Percentiles rank a stretch among this genome's conserved stretches.
Evolutionary conservation across 371 early-diverging fungal species (phyloP).

Genomic region (Lichtheimia corymbifera): DNA sequence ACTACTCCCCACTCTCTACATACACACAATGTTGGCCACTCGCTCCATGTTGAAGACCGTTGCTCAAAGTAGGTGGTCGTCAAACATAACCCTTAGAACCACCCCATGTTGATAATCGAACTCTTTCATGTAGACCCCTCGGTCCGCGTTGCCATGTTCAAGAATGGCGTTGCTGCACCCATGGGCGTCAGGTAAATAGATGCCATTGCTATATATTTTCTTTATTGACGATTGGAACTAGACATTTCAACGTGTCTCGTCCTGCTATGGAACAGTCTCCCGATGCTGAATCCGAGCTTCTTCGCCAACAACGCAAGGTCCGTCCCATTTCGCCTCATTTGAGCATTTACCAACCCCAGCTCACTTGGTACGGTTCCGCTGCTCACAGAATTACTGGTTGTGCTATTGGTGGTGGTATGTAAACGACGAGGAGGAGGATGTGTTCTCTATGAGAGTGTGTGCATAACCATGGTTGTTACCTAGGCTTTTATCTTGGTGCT

Average conservation of each 20-base stretch:
- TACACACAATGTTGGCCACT: slow-evolving; percentile 39
- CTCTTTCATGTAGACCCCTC: slow-evolving; percentile 30
- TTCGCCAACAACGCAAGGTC: slow-evolving; percentile 64
- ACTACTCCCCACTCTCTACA: slow-evolving; percentile 16
- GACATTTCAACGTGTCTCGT: slow-evolving; percentile 46
- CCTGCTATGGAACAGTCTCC: slow-evolving; percentile 37
- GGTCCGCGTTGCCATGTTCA: slow-evolving; percentile 33
- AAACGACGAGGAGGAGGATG: background rate
- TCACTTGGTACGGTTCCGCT: slow-evolving; percentile 82
- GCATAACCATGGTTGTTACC: background rate
- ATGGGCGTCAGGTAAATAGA: slow-evolving; percentile 39
- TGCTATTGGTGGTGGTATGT: slow-evolving; percentile 74
- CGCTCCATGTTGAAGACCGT: slow-evolving; percentile 45
- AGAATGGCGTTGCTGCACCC: slow-evolving; percentile 35
- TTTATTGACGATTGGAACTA: slow-evolving; percentile 12
- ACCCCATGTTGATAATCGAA: background rate
- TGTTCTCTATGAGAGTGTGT: no score
- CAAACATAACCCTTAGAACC: background rate
- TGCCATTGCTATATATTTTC: background rate
- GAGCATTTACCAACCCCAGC: slow-evolving; percentile 87
- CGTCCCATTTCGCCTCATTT: slow-evolving; percentile 88
- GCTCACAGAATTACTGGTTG: slow-evolving; percentile 83
- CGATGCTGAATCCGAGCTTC: slow-evolving; percentile 52
- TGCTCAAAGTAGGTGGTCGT: slow-evolving; percentile 39
- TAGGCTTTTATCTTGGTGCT: slow-evolving; percentile 72